Base-by-base conservation (phyloP, 2,329 filamentous ascomycete genomes). In the Aspergillus pseudoglaucus region DNA sequence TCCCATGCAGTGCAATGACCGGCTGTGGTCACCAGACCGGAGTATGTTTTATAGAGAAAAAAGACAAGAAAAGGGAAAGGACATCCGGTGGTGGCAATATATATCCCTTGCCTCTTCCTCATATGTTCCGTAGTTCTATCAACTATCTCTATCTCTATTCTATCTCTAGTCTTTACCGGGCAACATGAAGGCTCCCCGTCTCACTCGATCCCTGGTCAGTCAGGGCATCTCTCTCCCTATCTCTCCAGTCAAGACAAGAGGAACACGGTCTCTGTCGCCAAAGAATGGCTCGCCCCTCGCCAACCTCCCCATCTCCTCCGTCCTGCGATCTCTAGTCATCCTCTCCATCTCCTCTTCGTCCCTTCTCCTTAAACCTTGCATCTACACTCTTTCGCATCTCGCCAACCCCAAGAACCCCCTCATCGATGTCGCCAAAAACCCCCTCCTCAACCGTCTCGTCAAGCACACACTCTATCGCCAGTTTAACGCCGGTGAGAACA, bases 361-460 rank as follows among this genome's bases (percentile, higher is more conserved):
- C 5, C 47, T 84, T 4, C 79, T 95, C 1, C 79, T 95, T 6
- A 74, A 76, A 10, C 84, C 87, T 1, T 91, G 85, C 37, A 78
- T 94, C 46, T 77, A 77, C 49, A 71, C 87, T 44, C 86, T 95
- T 66, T 80, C 77, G 6, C 66, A 78, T 20, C 78, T 76, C 45
- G 69, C 72, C 1, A 66, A 72, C 44, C 75, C 73, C 5, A 70
- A 69, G 47, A 71, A 66, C 0, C 47, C 63, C 1, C 45, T 77
- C 1, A 60, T 77, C 27, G 73, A 77, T 52, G 73, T 76, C 0
- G 74, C 77, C 45, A 67, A 65, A 14, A 77, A 77, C 54, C 66
- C 66, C 1, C 15, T 77, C 3, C 57, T 80, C 9, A 68, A 73
- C 39, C 61, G 67, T 43, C 58, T 75, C 3, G 60, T 75, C 22